Conservation (phyloP, 2,329 filamentous ascomycete species). For the Pseudogymnoascus sp. region DNA sequence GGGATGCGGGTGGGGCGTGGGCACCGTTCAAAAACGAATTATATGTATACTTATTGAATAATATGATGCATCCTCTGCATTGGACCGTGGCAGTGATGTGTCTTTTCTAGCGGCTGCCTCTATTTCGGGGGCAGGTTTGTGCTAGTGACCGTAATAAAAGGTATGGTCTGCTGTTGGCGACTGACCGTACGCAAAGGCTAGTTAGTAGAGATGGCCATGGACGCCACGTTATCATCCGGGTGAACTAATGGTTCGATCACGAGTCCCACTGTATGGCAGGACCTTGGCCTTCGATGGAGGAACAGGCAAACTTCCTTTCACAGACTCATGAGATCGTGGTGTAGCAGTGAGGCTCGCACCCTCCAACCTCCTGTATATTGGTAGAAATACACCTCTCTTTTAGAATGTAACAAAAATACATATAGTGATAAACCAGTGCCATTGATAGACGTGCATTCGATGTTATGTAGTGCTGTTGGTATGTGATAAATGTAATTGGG, state of each 20-base stretch:
- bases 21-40: constrained; percentile 6
- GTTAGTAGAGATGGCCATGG: not conserved
- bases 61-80: constrained; percentile 3
- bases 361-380: not conserved
- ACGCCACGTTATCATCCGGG: not conserved
- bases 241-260: not conserved
- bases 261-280: not conserved
- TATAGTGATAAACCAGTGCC: not conserved
- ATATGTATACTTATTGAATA: constrained; percentile 7
- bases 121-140: no score
- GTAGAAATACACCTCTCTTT: not conserved
- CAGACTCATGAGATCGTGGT: not conserved
- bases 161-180: not conserved
- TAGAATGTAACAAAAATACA: not conserved
- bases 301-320: not conserved
- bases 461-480: not conserved
- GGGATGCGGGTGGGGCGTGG: not conserved
- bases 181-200: no score
- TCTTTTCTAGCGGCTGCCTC: not conserved
- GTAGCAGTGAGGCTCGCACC: not conserved
- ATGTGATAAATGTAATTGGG: not conserved
- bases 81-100: not conserved
- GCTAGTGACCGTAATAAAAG: not conserved
- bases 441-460: not conserved
- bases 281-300: not conserved